Evolutionary conservation across 495 filamentous ascomycete genomes (phyloP), one percentile per base, ranked within the genome.

Genomic region (Cairneyella variabilis): DNA sequence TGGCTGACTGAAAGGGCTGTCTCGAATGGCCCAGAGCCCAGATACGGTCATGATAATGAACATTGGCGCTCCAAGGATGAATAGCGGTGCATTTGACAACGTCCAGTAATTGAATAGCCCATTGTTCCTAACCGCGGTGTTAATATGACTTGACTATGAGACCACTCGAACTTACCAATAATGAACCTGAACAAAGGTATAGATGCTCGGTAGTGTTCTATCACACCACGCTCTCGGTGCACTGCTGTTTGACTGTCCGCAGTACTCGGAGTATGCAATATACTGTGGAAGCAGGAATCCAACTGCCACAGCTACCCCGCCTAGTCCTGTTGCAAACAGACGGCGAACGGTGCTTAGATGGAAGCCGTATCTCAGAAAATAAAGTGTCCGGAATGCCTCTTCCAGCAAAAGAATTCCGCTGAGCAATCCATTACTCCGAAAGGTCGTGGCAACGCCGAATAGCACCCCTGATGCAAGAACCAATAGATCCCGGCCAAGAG

Each of bases 81-180:
- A 97, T 2, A 98, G 79, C 0, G 95, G 95, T 23, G 95, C 54
- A 62, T 98, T 97, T n/a, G 86, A 78, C 0, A 86, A 26, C 0
- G 81, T 95, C 93, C 95, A 97, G 70, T 98, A 98, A 38, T 81
- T 80, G 38, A 98, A 75, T 61, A 96, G 84, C 0, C 93, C 95
- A 47, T 84, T 80, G 60, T 90, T 82, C 91, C 91, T 96, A 36
- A n/a, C n/a, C 38, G 50, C 3, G 7, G 14, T 20, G 57, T 50
- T 56, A 45, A 28, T n/a, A 32, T 2, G 10, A 3, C 12, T 17
- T 5, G 6, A n/a, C n/a, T n/a, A n/a, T n/a, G 20, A 16, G 26
- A 16, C 61, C 18, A 18, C 47, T 8, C 20, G 49, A 4, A 61
- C 80, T 58, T 79, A 95, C 93, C 95, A 98, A 66, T 98, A 96